Percentiles rank a stretch among this genome's conserved stretches.
These are phyloP conservation scores for Solanum tacnaense DNA, from an alignment of 257 asterid species.

Conservation along the genomic window DNA sequence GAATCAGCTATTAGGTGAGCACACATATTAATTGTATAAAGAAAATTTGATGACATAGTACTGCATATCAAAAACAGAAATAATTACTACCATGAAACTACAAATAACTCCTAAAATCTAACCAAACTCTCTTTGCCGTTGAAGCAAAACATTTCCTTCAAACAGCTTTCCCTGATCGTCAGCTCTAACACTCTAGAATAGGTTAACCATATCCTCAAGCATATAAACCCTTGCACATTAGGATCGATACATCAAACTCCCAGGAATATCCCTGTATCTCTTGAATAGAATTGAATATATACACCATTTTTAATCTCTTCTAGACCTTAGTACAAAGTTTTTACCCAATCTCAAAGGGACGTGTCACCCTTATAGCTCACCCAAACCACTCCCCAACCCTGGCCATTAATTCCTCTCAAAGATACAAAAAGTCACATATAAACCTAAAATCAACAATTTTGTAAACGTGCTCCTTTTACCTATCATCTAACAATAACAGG, in stretches of 20 bases:
- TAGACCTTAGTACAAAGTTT: neutral
- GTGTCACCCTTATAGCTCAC: neutral
- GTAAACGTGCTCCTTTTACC: neutral
- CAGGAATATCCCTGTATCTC: neutral
- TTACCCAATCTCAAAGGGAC: neutral
- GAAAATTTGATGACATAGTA: neutral
- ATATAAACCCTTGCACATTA: neutral
- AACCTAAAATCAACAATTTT: neutral
- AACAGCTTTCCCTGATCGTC: neutral
- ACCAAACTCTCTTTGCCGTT: neutral
- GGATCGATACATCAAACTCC: neutral
- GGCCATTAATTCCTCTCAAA: neutral
- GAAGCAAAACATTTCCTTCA: neutral
- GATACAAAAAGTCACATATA: neutral
- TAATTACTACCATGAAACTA: neutral
- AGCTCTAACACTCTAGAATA: neutral
- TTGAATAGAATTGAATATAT: neutral
- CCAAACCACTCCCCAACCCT: neutral
- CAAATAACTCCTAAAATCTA: neutral
- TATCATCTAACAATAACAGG: neutral
- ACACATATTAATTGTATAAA: neutral
- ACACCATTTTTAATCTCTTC: neutral
- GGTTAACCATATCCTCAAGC: neutral
- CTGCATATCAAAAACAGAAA: neutral
- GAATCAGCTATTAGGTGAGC: neutral